Conservation (phyloP, 352 stramenopile species). For the Phytophthora pluvialis region DNA sequence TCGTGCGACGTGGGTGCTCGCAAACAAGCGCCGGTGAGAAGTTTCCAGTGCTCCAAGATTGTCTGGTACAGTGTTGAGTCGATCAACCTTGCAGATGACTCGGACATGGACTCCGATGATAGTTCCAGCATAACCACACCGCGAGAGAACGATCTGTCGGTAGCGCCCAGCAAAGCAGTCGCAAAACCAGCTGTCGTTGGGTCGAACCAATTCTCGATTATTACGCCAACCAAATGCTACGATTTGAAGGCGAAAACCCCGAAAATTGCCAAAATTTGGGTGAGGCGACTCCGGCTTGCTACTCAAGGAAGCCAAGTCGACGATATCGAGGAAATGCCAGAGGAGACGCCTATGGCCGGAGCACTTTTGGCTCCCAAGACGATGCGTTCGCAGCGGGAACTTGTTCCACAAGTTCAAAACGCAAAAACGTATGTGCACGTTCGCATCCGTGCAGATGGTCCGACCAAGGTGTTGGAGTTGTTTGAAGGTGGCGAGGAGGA, state of each 20-base stretch:
- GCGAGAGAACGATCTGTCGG: constrained; percentile 25
- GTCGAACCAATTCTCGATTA: constrained; percentile 88
- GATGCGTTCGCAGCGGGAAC: constrained; percentile 41
- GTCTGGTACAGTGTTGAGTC: constrained; percentile 86
- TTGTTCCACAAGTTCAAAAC: constrained; percentile 60
- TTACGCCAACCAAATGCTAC: constrained; percentile 87
- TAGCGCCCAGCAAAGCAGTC: constrained; percentile 18
- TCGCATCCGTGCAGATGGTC: constrained; percentile 85
- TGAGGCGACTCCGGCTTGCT: constrained; percentile 69
- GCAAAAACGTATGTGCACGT: constrained; percentile 90
- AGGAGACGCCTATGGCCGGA: constrained; percentile 39
- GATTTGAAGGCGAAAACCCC: constrained; percentile 83
- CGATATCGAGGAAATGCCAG: constrained; percentile 26
- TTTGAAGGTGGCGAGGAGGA: constrained; percentile 90
- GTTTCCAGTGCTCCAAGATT: constrained; percentile 81
- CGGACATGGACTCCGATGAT: constrained; percentile 75
- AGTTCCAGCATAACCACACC: constrained; percentile 39
- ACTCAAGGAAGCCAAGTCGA: constrained; percentile 41
- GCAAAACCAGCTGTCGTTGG: constrained; percentile 36
- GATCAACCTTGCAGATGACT: constrained; percentile 75
- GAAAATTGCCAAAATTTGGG: constrained; percentile 75
- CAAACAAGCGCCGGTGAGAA: constrained; percentile 33
- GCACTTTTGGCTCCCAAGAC: constrained; percentile 36
- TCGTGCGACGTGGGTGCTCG: constrained; percentile 12
- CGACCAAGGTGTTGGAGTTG: constrained; percentile 92